Base-by-base conservation (phyloP, 306 rosid species). In the Cicer bijugum region DNA sequence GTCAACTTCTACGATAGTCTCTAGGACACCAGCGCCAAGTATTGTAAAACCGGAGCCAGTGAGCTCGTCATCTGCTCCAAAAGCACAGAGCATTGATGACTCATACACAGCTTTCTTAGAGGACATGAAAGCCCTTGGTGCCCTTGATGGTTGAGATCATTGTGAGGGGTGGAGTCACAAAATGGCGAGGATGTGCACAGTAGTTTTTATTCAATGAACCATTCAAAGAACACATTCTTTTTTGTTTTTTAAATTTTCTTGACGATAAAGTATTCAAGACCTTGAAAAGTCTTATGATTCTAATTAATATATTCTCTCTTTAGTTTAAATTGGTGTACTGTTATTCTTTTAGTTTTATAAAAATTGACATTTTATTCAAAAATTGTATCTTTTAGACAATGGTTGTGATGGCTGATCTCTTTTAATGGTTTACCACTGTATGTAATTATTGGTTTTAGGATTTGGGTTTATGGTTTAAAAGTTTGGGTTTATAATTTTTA, bases 101-200 rank as follows among this genome's bases (percentile, higher is more conserved):
- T 94, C 91, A 0, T 89, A 84, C 40, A 52, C 78, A 52, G 97
- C 92, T 62, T 94, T 89, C 86, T 74, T 91, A 71, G 96, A 94
- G 84, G 94, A 89, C 84, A 90, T 88, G 89, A 88, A 90, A 78
- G 92, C 89, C 43, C 91, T 87, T 71, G 96, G 97, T 48, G 97
- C 99, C 48, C 96, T 95, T 76, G 97, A 90, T 72, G 76, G 85
- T 65, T 87, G 87, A 88, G 80, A 71, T 23, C 14, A 55, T 8
- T 56, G 17, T 9, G 37, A 80, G 62, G 39, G 71, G 52, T 14
- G 5, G 17, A 74, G 76, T 20, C 16, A 8, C 45, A 48, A 48
- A 59, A 40, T 43, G 12, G 68, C 7, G 47, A 40, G 67, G 76
- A 39, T 42, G 59, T 75, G 61, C 68, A 16, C 55, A 44, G 10